Evolutionary conservation across 768 basidiomycete genomes (phyloP), one percentile per base, ranked within the genome.

Genomic region (Trametes elegans): DNA sequence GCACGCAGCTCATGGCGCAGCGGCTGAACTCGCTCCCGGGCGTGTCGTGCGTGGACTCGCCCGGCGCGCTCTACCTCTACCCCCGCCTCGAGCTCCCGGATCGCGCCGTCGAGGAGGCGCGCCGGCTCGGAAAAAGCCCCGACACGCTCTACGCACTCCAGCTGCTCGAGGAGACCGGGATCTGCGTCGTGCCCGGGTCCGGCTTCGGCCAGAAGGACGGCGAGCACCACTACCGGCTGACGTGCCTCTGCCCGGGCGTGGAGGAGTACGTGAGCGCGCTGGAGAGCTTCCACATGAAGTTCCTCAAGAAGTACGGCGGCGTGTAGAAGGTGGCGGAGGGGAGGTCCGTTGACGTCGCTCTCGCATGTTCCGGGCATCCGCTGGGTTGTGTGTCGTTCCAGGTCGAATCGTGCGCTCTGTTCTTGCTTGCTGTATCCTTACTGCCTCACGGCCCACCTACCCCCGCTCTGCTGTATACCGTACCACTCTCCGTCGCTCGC

Each of bases 201-300:
- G 96, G 96, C 1, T 99, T 99, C 68, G 95, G 95, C 5, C 95
- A 98, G 75, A 87, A 80, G 71, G 85, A 88, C 45, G 93, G 89
- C 23, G 88, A 94, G 65, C 86, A 84, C 72, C 96, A 99, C 72
- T 88, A 97, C 68, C 76, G 96, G 31, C 73, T 98, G 68, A 99
- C 97, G 7, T 97, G 96, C 64, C 73, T 98, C 61, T 97, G 94
- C 64, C 94, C 93, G 2, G 93, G 92, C 35, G 91, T 93, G 16
- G 95, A 96, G 40, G 93, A 94, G 64, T 98, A 94, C 67, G 88
- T 96, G 8, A 78, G 79, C 29, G 87, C 90, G 65, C 76, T 98
- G 42, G 93, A 93, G 73, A 73, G 70, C 54, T 89, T 89, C 81
- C 87, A 89, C 66, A 65, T 71, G 49, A 73, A 74, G 19, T 89